Evolutionary conservation across 768 basidiomycete species (phyloP), one percentile per base, ranked within the genome.

Genomic region (Megacollybia marginata): DNA sequence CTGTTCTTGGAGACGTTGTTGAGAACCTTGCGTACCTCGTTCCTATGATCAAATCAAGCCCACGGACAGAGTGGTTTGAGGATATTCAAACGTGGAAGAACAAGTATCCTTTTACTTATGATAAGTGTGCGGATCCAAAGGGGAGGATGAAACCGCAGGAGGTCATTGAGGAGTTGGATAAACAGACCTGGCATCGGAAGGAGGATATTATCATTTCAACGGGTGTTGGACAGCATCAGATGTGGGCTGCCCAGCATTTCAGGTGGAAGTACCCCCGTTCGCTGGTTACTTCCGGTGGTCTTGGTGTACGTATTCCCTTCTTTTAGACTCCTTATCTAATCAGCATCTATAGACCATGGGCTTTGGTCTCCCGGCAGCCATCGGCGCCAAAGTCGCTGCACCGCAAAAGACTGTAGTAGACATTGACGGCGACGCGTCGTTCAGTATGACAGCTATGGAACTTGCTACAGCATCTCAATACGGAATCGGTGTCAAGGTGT

Each of bases 401-500:
- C 95, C 95, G 0, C 67, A 92, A 23, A 98, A 98, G 70, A 87
- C 79, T 48, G 95, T 99, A 50, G 73, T 99, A 44, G 94, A 99
- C 65, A 85, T 98, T 54, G 96, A 99, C 58, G 96, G 96, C 10
- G 96, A 99, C 63, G 96, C 96, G 0, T 95, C 92, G 18, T 94
- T 98, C 71, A 92, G 90, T 61, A 99, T 98, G 96, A 98, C 96
- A 1, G 95, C 93, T 0, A 99, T 98, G 96, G 96, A 99, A 69
- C 82, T 99, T 47, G 84, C 85, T 19, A 99, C 96, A 1, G 96
- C 96, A 5, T 76, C 88, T 20, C 90, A 94, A 62, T 92, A 79
- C 70, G 68, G 79, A 61, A 96, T 99, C 55, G 95, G 96, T 52
- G 92, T 97, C 62, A 99, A 99, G 70, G 87, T 92, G 36, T 73